A percentile compares a stretch with the other conserved stretches of the same genome.
Conservation (phyloP, 2,329 filamentous ascomycete genomes). For the Colletotrichum theobromicola region DNA sequence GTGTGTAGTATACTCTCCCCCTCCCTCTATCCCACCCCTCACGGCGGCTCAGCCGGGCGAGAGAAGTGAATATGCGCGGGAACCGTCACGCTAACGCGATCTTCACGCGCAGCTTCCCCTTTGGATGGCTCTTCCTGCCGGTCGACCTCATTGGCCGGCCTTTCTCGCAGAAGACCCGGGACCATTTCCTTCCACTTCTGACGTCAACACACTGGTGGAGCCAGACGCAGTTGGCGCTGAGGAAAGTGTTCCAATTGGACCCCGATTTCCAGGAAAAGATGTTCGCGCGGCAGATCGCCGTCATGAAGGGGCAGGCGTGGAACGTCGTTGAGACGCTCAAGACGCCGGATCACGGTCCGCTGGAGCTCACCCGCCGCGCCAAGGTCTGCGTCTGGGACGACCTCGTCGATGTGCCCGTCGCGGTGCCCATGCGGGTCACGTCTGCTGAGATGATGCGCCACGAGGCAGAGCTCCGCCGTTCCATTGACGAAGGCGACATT, state of each 20-base stretch:
- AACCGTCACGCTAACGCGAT: background rate
- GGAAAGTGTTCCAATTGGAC: slow-evolving; percentile 88
- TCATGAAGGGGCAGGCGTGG: slow-evolving; percentile 99
- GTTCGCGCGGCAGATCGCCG: slow-evolving; percentile 97
- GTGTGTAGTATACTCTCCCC: slow-evolving; percentile 33
- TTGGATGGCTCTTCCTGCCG: slow-evolving; percentile 97
- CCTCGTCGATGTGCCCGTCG: slow-evolving; percentile 92
- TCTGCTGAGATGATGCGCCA: slow-evolving; percentile 80
- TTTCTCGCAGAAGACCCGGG: slow-evolving; percentile 90
- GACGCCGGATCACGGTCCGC: slow-evolving; percentile 85
- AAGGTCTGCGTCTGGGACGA: slow-evolving; percentile 99
- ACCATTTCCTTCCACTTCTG: slow-evolving; percentile 94
- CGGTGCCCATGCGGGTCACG: slow-evolving; percentile 84
- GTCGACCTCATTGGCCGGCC: slow-evolving; percentile 95
- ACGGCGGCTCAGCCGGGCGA: background rate
- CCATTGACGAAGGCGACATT: slow-evolving; percentile 89
- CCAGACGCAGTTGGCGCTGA: slow-evolving; percentile 86
- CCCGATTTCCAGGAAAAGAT: slow-evolving; percentile 97
- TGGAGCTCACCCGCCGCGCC: slow-evolving; percentile 88
- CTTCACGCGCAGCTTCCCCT: slow-evolving; percentile 77
- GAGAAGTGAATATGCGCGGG: background rate
- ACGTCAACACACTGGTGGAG: slow-evolving; percentile 98
- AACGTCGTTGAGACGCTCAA: slow-evolving; percentile 99
- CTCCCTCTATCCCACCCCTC: background rate
- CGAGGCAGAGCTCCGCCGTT: slow-evolving; percentile 32